Conservation (phyloP, 2,329 filamentous ascomycete species). For the Cladosporium velox region DNA sequence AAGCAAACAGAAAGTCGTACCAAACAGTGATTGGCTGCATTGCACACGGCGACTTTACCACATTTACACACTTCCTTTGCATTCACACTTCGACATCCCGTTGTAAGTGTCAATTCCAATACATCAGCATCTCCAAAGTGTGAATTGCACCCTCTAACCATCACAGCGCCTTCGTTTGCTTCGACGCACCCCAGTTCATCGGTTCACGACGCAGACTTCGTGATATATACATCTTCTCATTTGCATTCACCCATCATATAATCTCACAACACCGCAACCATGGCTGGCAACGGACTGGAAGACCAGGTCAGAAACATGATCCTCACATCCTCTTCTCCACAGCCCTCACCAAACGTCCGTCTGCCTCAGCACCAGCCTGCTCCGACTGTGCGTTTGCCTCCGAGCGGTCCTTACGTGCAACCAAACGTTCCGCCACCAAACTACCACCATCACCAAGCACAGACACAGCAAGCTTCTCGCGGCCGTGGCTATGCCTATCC, state of each 20-base stretch:
- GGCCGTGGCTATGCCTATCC: conserved; percentile 9
- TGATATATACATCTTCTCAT: background rate
- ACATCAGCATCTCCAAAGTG: background rate
- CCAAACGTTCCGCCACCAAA: conserved; percentile 18
- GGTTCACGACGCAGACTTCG: background rate
- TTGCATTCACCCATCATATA: background rate
- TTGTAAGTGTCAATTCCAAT: background rate
- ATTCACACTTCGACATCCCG: background rate
- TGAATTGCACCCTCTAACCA: background rate
- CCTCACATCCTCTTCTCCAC: conserved; percentile 10
- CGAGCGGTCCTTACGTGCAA: background rate
- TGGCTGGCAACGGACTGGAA: conserved; percentile 29
- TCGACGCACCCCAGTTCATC: background rate
- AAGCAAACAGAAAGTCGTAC: background rate
- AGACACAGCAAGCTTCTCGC: conserved; percentile 8
- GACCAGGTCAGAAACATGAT: conserved; percentile 20
- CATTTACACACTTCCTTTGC: background rate
- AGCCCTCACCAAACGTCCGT: background rate
- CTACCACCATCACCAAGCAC: conserved; percentile 21
- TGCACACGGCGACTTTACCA: background rate
- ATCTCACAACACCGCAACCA: conserved; percentile 5
- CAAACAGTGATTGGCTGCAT: background rate
- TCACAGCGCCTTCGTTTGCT: background rate
- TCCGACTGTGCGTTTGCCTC: conserved; percentile 16
- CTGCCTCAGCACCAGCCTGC: conserved; percentile 18